Evolutionary conservation across 805 yeast genomes (phyloP).

Genomic region (Saccharomyces mikatae): DNA sequence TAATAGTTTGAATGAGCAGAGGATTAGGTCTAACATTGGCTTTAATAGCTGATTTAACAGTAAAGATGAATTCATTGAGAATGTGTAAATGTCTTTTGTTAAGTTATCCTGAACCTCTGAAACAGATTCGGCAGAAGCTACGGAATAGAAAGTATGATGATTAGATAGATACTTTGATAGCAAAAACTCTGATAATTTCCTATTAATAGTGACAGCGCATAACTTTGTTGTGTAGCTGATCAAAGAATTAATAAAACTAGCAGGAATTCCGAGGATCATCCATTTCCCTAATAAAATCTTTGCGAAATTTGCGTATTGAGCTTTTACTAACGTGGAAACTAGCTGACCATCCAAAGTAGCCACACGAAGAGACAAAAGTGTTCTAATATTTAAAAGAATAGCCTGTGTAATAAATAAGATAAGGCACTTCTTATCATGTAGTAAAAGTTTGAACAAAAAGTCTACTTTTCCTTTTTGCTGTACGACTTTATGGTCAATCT

Average conservation of each 20-base stretch:
- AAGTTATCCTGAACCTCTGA: conserved; percentile 32
- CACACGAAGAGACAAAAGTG: conserved; percentile 67
- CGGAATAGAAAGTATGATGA: conserved; percentile 26
- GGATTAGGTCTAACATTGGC: conserved; percentile 69
- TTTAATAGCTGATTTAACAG: conserved; percentile 78
- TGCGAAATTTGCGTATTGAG: conserved; percentile 55
- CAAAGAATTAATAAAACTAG: conserved; percentile 67
- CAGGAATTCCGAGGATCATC: conserved; percentile 83
- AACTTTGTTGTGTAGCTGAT: conserved; percentile 53
- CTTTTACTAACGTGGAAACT: conserved; percentile 73
- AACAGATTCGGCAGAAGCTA: conserved; percentile 9
- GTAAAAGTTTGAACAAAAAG: conserved; percentile 21
- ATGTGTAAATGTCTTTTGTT: conserved; percentile 69
- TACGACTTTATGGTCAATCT: conserved; percentile 1
- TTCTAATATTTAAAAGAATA: conserved; percentile 53
- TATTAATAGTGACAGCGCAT: conserved; percentile 51
- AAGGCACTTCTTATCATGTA: conserved; percentile 25
- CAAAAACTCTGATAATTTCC: conserved; percentile 54
- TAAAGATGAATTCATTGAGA: conserved; percentile 61
- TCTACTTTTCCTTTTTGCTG: conserved; percentile 7
- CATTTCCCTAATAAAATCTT: conserved; percentile 55
- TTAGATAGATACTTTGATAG: conserved; percentile 68
- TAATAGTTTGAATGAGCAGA: conserved; percentile 73
- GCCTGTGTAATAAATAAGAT: conserved; percentile 43
- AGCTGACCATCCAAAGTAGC: conserved; percentile 81